A percentile compares a stretch with the other conserved stretches of the same genome.
These are phyloP conservation scores for Chalciporus piperatus DNA, from an alignment of 768 basidiomycete species.

Conservation along the genomic window DNA sequence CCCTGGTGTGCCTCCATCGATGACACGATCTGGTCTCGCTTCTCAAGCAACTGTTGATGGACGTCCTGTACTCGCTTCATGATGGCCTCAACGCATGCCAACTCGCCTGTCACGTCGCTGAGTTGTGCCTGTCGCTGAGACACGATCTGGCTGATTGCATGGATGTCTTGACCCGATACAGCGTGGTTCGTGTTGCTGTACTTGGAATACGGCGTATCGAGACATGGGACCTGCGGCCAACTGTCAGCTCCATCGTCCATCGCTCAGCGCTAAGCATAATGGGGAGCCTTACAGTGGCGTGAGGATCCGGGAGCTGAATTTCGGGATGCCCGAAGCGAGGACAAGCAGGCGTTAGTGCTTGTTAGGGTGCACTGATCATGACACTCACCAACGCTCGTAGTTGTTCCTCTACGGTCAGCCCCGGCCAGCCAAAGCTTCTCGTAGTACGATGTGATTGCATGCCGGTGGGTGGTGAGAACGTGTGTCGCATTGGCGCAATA, in stretches of 20 bases:
- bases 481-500: background rate
- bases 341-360: background rate
- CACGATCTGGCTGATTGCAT: slow-evolving; percentile 13
- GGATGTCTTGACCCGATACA: slow-evolving; percentile 11
- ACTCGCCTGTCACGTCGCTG: slow-evolving; percentile 9
- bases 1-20: slow-evolving; percentile 22
- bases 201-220: slow-evolving; percentile 19
- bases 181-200: slow-evolving; percentile 15
- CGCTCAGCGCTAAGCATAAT: background rate
- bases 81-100: slow-evolving; percentile 11
- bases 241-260: background rate
- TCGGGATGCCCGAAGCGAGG: background rate
- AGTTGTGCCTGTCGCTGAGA: slow-evolving; percentile 15
- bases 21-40: slow-evolving; percentile 5
- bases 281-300: slow-evolving; percentile 9
- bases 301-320: slow-evolving; percentile 16
- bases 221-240: slow-evolving; percentile 8
- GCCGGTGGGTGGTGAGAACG: background rate
- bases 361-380: no score
- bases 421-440: slow-evolving; percentile 4
- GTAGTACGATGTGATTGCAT: slow-evolving; percentile 11
- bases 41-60: slow-evolving; percentile 12
- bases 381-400: slow-evolving; percentile 10
- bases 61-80: slow-evolving; percentile 8
- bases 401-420: slow-evolving; percentile 12